These are phyloP conservation scores for Chamaecyparis obtusa DNA, from an alignment of 75 land plant species.

Conservation along the genomic window DNA sequence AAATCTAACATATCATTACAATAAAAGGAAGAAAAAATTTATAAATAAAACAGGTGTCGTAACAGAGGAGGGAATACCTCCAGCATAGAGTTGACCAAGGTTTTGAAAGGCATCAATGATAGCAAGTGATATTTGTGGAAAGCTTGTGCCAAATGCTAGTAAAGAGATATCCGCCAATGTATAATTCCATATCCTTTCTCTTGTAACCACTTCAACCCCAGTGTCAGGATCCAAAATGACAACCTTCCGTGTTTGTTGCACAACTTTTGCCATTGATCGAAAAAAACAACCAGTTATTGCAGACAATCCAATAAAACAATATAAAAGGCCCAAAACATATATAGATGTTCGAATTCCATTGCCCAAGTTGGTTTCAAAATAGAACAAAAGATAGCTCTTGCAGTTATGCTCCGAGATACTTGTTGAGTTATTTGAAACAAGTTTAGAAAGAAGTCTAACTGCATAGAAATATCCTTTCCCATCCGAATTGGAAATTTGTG, in stretches of 20 bases:
- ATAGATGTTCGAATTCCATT: conserved; percentile 41
- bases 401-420: conserved; percentile 25
- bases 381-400: conserved; percentile 49
- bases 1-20: background rate
- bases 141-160: conserved; percentile 89
- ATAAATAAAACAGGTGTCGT: background rate
- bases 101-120: conserved; percentile 76
- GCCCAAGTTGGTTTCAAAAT: conserved; percentile 36
- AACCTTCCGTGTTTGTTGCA: conserved; percentile 53
- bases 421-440: background rate
- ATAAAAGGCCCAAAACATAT: conserved; percentile 58
- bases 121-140: conserved; percentile 86
- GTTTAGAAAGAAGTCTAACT: background rate
- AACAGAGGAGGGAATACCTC: conserved; percentile 35
- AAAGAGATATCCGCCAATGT: conserved; percentile 75
- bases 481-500: background rate
- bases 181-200: conserved; percentile 78
- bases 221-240: conserved; percentile 45
- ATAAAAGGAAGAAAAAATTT: background rate
- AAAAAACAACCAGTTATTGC: conserved; percentile 76
- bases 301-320: conserved; percentile 85
- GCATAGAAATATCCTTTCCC: background rate
- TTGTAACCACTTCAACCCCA: conserved; percentile 33
- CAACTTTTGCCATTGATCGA: conserved; percentile 79
- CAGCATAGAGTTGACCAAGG: conserved; percentile 53